Evolutionary conservation across 164 flowering plant species (phyloP).

Genomic region (Macadamia integrifolia): DNA sequence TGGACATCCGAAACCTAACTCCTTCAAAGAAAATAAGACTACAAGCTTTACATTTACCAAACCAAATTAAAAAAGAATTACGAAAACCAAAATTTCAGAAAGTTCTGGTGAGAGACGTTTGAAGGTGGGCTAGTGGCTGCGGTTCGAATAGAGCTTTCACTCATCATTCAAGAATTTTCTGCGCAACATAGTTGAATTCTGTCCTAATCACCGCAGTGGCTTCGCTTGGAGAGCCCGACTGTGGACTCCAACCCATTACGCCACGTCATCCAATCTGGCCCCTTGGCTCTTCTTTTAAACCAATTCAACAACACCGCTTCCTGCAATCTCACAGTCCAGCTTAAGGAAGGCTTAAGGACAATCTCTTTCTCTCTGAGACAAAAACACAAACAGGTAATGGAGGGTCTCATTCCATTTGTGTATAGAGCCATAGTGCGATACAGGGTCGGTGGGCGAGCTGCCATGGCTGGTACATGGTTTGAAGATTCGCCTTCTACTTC

Average conservation of each 20-base stretch:
- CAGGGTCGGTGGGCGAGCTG: conserved; percentile 4
- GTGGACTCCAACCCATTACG: not conserved
- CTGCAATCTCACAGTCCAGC: not conserved
- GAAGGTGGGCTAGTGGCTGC: not conserved
- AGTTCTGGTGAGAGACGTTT: not conserved
- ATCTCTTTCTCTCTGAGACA: not conserved
- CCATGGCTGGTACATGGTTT: conserved; percentile 1
- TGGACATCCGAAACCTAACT: too few species aligned
- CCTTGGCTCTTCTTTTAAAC: not conserved
- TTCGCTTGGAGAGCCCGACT: too few species aligned
- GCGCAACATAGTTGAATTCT: not conserved
- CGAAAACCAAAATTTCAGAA: too few species aligned
- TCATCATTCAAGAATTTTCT: not conserved
- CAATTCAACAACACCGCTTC: not conserved
- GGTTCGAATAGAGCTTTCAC: not conserved
- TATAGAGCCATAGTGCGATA: conserved; percentile 10
- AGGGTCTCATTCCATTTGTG: conserved; percentile 8
- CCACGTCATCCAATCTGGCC: not conserved
- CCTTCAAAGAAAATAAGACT: too few species aligned
- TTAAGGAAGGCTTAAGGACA: not conserved
- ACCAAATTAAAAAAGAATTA: too few species aligned
- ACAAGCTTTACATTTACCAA: too few species aligned
- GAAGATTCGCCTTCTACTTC: conserved; percentile 3
- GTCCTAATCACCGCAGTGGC: not conserved
- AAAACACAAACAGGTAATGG: not conserved